Conservation (phyloP, 140 eudicot genomes). For the Ambrosia hybrid region DNA sequence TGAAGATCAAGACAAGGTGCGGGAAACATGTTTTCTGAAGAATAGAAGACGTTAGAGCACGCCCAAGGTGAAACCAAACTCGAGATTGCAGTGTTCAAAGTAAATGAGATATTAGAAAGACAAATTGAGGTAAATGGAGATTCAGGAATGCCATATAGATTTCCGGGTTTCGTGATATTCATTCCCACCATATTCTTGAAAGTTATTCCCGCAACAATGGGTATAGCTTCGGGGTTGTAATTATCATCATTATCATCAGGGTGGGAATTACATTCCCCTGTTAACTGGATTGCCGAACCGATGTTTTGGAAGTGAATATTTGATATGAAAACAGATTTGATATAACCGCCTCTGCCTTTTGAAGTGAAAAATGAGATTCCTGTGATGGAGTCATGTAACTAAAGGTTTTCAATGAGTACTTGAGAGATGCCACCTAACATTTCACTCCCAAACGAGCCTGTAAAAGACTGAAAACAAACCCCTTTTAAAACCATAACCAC, state of each 20-base stretch:
- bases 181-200: slow-evolving; percentile 51
- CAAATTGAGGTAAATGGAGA: slow-evolving; percentile 75
- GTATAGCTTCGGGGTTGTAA: slow-evolving; percentile 70
- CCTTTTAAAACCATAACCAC: slow-evolving; percentile 81
- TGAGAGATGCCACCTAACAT: slow-evolving; percentile 89
- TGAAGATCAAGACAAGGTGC: slow-evolving; percentile 76
- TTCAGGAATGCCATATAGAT: slow-evolving; percentile 54
- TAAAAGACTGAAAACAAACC: slow-evolving; percentile 50
- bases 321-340: slow-evolving; percentile 45
- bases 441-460: slow-evolving; percentile 84
- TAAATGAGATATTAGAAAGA: slow-evolving; percentile 51
- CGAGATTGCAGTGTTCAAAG: slow-evolving; percentile 28
- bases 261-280: slow-evolving; percentile 56
- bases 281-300: slow-evolving; percentile 47
- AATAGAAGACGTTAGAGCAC: slow-evolving; percentile 66
- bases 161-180: slow-evolving; percentile 59
- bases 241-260: slow-evolving; percentile 79
- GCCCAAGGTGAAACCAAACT: slow-evolving; percentile 45
- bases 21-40: slow-evolving; percentile 57
- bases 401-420: slow-evolving; percentile 47
- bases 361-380: slow-evolving; percentile 72
- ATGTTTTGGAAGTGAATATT: slow-evolving; percentile 39
- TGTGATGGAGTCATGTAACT: slow-evolving; percentile 43
- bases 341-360: slow-evolving; percentile 82
- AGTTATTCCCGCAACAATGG: slow-evolving; percentile 50